Conservation (phyloP, 2,329 filamentous ascomycete species). For the Pyricularia sp. region DNA sequence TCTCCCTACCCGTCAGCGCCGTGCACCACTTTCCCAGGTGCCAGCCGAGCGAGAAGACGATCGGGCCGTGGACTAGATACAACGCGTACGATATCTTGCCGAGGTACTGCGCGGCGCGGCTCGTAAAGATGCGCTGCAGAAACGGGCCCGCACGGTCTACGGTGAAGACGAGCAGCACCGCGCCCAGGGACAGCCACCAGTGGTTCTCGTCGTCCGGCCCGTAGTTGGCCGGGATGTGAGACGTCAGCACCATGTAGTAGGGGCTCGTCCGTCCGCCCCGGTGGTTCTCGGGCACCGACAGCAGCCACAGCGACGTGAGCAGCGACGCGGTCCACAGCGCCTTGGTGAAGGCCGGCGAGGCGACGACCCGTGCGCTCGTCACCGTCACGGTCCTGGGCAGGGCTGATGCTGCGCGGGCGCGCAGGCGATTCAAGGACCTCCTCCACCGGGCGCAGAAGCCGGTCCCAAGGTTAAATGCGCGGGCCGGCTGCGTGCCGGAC, state of each 20-base stretch:
- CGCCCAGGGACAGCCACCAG: slow-evolving; percentile 19
- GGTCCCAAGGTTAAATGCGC: slow-evolving; percentile 4
- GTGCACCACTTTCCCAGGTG: slow-evolving; percentile 5
- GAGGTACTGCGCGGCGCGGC: slow-evolving; percentile 30
- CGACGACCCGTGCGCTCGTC: background rate
- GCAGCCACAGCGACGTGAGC: background rate
- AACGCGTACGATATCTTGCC: slow-evolving; percentile 52
- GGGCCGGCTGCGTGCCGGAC: slow-evolving; percentile 5
- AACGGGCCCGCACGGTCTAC: slow-evolving; percentile 12
- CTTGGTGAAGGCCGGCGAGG: background rate
- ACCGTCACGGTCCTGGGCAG: background rate
- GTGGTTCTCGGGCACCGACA: slow-evolving; percentile 13
- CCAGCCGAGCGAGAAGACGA: slow-evolving; percentile 43
- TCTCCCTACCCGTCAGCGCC: slow-evolving; percentile 35
- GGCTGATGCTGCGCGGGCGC: background rate
- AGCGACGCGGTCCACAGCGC: background rate
- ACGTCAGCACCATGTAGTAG: slow-evolving; percentile 14
- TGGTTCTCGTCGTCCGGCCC: slow-evolving; percentile 11
- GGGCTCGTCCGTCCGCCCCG: slow-evolving; percentile 11
- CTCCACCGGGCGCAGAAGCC: background rate
- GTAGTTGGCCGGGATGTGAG: slow-evolving; percentile 12
- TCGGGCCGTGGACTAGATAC: slow-evolving; percentile 52
- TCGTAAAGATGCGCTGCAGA: slow-evolving; percentile 19
- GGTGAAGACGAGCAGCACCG: slow-evolving; percentile 15
- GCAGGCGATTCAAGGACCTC: background rate